Evolutionary conservation across 768 basidiomycete species (phyloP), one percentile per base, ranked within the genome.

Genomic region (Cyclocybe cylindracea): DNA sequence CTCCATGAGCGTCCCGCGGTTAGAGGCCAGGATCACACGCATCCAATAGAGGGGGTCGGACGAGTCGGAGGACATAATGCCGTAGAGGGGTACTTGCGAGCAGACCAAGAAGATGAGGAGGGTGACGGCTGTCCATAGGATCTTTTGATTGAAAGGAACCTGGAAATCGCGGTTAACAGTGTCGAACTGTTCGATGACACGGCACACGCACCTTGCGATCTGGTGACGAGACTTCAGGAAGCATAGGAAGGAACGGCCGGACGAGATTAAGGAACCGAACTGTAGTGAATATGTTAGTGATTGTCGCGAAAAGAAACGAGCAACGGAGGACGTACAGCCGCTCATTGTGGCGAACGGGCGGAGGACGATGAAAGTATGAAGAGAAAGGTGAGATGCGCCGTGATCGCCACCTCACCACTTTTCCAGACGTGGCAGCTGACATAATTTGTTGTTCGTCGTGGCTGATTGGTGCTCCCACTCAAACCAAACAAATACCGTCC

Each of bases 21-120:
- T 98, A 6, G 94, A 97, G 18, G 97, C 96, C 54, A 99, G 84
- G 74, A 99, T 98, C 76, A 96, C 96, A 73, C 96, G 91, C 89
- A 98, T 94, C 97, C 96, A 98, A 78, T 97, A 98, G 39, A 99
- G 85, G 10, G 97, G 97, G 76, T 99, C 96, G 48, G 94, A 94
- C 60, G 94, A 97, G 80, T 99, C 96, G 53, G 94, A 97, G 29
- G 94, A 97, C 87, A 98, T 96, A 84, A 99, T 98, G 57, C 97
- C 97, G 72, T 98, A 99, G 42, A 99, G 82, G 5, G 97, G 97
- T 32, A 98, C 96, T 76, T 98, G 97, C 24, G 95, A 98, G 81
- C 96, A 98, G 57, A 98, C 96, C 66, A 99, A 75, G 90, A 98
- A 98, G 72, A 99, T 98, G 73, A 98, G 88, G 65, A 99, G 93